phyloP scores from a whole-genome alignment of 306 rosid genomes.

The Acacia acuminata region DNA sequence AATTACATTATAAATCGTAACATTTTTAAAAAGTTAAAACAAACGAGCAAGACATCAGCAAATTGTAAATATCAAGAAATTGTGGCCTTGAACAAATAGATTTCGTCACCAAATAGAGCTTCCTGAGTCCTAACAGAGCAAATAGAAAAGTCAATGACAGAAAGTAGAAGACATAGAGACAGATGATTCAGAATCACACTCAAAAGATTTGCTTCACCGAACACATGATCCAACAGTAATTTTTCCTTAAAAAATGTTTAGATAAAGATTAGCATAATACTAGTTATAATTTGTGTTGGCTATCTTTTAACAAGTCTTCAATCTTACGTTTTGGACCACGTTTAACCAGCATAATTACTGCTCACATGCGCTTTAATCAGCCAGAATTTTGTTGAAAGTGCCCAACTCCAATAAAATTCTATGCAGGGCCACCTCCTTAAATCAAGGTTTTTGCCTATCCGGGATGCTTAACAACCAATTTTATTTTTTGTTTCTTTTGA shows the following conservation, averaged over 20 bases:
- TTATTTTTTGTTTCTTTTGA: no score
- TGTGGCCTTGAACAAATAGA: slow-evolving; percentile 8
- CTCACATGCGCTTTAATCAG: no score
- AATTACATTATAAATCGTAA: no score
- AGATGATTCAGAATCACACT: neutral
- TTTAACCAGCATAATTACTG: neutral
- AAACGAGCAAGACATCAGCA: neutral
- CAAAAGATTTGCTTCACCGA: neutral
- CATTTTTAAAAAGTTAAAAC: no score
- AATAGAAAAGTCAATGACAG: neutral
- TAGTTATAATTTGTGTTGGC: no score
- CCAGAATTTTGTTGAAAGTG: neutral
- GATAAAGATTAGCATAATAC: neutral
- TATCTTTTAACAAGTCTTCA: no score
- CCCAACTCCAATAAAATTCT: no score
- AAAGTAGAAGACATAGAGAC: neutral
- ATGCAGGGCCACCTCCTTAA: neutral
- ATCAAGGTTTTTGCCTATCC: no score
- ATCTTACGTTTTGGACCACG: neutral
- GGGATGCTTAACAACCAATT: neutral
- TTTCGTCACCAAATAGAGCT: neutral
- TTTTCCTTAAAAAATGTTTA: neutral
- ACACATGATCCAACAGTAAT: neutral
- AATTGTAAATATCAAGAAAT: neutral
- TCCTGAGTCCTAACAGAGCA: neutral